phyloP scores from a whole-genome alignment of 2,329 filamentous ascomycete genomes.

The Dryadomyces quercivorus region DNA sequence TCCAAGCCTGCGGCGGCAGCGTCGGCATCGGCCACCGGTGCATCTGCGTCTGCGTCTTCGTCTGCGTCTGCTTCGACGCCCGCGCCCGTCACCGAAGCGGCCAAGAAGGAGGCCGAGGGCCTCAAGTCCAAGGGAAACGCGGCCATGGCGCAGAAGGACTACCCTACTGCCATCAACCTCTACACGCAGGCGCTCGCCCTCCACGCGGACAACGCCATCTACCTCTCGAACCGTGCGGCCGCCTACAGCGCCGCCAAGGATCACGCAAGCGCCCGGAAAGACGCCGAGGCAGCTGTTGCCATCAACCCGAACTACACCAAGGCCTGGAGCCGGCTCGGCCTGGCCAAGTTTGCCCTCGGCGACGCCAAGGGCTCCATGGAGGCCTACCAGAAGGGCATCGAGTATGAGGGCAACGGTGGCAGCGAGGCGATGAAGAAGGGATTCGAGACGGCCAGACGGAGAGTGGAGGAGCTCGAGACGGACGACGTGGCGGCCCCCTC shows the following conservation, averaged over 20 bases:
- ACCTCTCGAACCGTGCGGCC: constrained; percentile 92
- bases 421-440: constrained; percentile 97
- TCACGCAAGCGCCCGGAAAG: constrained; percentile 71
- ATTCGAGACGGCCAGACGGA: constrained; percentile 81
- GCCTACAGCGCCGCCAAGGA: constrained; percentile 77
- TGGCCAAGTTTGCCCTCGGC: constrained; percentile 82
- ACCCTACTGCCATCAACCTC: constrained; percentile 64
- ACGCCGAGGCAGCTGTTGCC: constrained; percentile 81
- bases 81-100: constrained; percentile 33
- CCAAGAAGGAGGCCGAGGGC: constrained; percentile 71
- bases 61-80: constrained; percentile 13
- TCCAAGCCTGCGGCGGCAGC: constrained; percentile 24
- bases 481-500: constrained; percentile 31
- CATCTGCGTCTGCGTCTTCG: too few species aligned
- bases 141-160: constrained; percentile 92
- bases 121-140: constrained; percentile 88
- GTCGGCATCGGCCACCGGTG: constrained; percentile 24
- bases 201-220: constrained; percentile 80
- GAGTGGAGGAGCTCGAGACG: constrained; percentile 66
- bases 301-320: constrained; percentile 92
- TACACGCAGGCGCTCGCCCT: constrained; percentile 81
- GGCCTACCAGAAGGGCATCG: constrained; percentile 85
- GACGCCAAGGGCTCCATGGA: constrained; percentile 89
- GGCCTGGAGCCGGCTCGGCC: constrained; percentile 86
- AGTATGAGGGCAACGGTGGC: constrained; percentile 85